Evolutionary conservation across 139 green algal species (phyloP), one percentile per base, ranked within the genome.

Genomic region (Chlorella sorokiniana): DNA sequence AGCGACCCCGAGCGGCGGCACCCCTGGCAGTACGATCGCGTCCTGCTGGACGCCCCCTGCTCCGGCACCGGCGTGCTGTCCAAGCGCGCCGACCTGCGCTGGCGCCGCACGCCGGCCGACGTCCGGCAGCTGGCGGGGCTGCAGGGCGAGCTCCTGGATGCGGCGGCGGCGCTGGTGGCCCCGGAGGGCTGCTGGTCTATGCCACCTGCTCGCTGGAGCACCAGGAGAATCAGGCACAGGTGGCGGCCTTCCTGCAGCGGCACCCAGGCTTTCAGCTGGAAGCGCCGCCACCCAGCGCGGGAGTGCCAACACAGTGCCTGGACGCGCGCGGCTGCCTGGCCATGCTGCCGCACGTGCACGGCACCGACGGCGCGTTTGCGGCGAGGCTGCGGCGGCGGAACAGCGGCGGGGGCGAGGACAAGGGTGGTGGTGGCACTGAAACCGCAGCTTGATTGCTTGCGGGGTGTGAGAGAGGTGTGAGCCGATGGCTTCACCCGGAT

Each of bases 31-130:
- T 97, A 90, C 77, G 93, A 97, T 82, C 71, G 76, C 5, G 95
- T 98, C 64, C 90, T 98, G 64, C 59, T 98, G 62, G 95, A 98
- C 61, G 94, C 91, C 18, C 95, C 95, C 4, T 98, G 95, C 90
- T 94, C 88, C n/a, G 94, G 95, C 38, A 91, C 89, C 14, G 95
- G 95, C 2, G 95, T 98, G 69, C 88, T 98, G 37, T 70, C 85
- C 25, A 98, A 97, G 86, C 86, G 93, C 1, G 91, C 96, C 0
- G 95, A 98, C 86, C 80, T 98, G 83, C 86, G 95, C 29, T 98
- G 95, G 95, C 83, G 91, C 27, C 81, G 95, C 27, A 85, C 40
- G 14, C 76, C 82, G 37, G 81, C 89, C 41, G 77, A 96, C 64
- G 31, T 98, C 69, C 33, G 48, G 25, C 48, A 64, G 61, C 35